Percentiles rank a stretch among this genome's conserved stretches.
phyloP scores from a whole-genome alignment of 768 basidiomycete species.

The Leccinum uliginosum region DNA sequence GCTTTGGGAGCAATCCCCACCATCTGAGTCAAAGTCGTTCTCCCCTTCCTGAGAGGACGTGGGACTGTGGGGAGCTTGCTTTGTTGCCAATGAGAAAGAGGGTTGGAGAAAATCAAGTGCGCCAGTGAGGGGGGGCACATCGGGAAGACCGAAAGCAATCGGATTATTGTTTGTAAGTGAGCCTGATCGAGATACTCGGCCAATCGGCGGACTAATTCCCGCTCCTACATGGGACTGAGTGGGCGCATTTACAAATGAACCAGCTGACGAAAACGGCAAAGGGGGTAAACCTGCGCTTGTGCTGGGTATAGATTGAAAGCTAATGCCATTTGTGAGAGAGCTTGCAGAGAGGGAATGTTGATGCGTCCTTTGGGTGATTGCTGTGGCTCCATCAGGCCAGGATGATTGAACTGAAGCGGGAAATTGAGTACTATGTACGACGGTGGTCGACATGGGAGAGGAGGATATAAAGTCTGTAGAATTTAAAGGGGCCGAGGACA shows the following conservation, averaged over 20 bases:
- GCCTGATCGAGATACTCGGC: constrained; percentile 55
- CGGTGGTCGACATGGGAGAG: constrained; percentile 18
- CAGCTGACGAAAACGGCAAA: constrained; percentile 28
- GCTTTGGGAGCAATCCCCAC: constrained; percentile 28
- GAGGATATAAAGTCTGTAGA: constrained; percentile 23
- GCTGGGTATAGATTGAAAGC: constrained; percentile 33
- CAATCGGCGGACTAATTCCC: constrained; percentile 37
- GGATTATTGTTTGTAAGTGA: constrained; percentile 47
- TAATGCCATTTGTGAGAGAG: constrained; percentile 23
- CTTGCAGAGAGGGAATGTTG: constrained; percentile 29
- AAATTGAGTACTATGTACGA: constrained; percentile 18
- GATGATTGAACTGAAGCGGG: constrained; percentile 24
- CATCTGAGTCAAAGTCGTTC: constrained; percentile 45
- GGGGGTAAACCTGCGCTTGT: constrained; percentile 27
- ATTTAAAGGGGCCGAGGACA: constrained; percentile 16
- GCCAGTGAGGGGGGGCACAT: constrained; percentile 21
- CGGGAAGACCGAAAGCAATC: constrained; percentile 36
- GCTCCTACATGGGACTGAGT: constrained; percentile 20
- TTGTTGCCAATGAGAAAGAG: constrained; percentile 7
- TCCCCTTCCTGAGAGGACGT: constrained; percentile 48
- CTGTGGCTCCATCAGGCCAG: constrained; percentile 28
- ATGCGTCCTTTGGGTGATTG: constrained; percentile 28
- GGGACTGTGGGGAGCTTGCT: constrained; percentile 22
- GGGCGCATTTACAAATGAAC: constrained; percentile 28
- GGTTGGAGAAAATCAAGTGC: constrained; percentile 31